A percentile compares a stretch with the other conserved stretches of the same genome.
Conservation (phyloP, 805 yeast genomes). For the Maudiozyma barnettii region DNA sequence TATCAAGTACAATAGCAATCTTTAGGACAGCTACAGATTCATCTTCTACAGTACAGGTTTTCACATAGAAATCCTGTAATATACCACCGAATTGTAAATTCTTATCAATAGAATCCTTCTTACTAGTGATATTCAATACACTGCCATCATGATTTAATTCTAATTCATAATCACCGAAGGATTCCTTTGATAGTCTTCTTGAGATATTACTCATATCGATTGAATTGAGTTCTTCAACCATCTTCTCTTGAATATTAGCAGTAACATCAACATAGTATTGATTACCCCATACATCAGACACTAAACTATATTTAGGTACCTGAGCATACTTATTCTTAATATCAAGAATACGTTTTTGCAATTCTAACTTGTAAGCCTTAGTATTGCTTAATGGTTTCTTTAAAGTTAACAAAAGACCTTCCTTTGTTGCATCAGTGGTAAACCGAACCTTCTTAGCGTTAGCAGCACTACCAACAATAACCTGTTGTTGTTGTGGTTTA, state of each 20-base stretch:
- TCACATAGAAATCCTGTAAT: slow-evolving; percentile 18
- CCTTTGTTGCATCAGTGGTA: neutral
- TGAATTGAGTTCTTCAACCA: slow-evolving; percentile 8
- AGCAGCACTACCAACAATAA: neutral
- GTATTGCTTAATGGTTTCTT: slow-evolving; percentile 12
- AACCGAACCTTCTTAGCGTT: neutral
- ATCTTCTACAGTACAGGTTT: slow-evolving; percentile 18
- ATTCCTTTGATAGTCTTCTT: slow-evolving; percentile 17
- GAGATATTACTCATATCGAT: slow-evolving; percentile 15
- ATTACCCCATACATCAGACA: slow-evolving; percentile 22
- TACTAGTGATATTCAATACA: slow-evolving; percentile 15
- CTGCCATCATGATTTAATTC: slow-evolving; percentile 22
- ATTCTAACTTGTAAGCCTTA: slow-evolving; percentile 13
- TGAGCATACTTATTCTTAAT: slow-evolving; percentile 7
- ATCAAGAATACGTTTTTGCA: slow-evolving; percentile 9
- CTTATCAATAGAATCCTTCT: slow-evolving; percentile 14
- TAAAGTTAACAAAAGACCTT: slow-evolving; percentile 10
- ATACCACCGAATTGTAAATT: slow-evolving; percentile 13
- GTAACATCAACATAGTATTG: slow-evolving; percentile 25
- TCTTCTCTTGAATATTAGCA: slow-evolving; percentile 12
- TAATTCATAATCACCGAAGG: slow-evolving; percentile 21
- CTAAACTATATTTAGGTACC: slow-evolving; percentile 18
- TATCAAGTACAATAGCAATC: slow-evolving; percentile 6
- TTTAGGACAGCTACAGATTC: slow-evolving; percentile 13
- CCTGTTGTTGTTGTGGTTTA: too few species aligned